Evolutionary conservation across 2,329 filamentous ascomycete species (phyloP).

Genomic region (Drechslera avenae): DNA sequence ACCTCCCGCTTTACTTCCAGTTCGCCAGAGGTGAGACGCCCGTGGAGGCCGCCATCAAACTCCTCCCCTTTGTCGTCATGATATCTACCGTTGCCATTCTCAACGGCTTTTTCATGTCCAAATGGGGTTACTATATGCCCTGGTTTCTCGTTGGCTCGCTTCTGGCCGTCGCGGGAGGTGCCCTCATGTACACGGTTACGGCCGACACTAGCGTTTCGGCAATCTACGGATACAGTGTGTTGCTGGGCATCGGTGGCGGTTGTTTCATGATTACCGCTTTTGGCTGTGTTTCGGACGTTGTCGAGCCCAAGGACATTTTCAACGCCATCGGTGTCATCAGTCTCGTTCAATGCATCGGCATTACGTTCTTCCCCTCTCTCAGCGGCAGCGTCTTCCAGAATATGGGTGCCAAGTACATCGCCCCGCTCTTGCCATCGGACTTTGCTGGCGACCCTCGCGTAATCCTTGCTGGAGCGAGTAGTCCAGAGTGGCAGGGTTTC

Average conservation of each 20-base stretch:
- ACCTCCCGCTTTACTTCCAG: conserved; percentile 37
- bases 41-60: conserved; percentile 26
- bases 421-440: conserved; percentile 3
- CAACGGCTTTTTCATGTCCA: conserved; percentile 25
- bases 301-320: conserved; percentile 11
- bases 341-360: conserved; percentile 18
- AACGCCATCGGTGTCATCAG: conserved; percentile 22
- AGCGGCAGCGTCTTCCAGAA: conserved; percentile 8
- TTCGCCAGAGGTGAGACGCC: conserved; percentile 27
- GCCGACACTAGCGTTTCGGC: conserved; percentile 8
- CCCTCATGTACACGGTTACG: conserved; percentile 21
- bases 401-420: not conserved
- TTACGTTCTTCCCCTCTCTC: conserved; percentile 8
- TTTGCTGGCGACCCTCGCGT: not conserved
- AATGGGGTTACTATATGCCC: conserved; percentile 27
- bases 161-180: conserved; percentile 16
- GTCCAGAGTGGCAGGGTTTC: not conserved
- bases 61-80: conserved; percentile 34
- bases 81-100: conserved; percentile 16
- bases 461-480: conserved; percentile 2
- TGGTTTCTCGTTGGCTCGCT: conserved; percentile 14
- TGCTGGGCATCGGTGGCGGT: conserved; percentile 30
- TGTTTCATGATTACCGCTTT: conserved; percentile 18
- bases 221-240: conserved; percentile 32
- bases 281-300: conserved; percentile 16